Evolutionary conservation across 345 rosid species (phyloP), one percentile per base, ranked within the genome.

Genomic region (Acer saccharum): DNA sequence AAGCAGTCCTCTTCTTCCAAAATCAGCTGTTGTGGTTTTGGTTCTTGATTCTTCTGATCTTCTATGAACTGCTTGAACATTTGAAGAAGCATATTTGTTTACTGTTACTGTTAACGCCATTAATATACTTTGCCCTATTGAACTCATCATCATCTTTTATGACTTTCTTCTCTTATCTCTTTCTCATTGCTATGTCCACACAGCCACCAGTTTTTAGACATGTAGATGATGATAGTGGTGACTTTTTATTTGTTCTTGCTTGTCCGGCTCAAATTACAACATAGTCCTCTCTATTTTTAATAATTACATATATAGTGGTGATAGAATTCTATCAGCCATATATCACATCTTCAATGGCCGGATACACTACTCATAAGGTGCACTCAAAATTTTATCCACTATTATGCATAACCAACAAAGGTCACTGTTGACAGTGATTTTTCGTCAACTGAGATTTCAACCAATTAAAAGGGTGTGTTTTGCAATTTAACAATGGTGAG

Each of bases 31-130:
- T 79, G 21, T 65, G 71, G 66, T 25, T 27, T 41, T 20, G 75
- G 80, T 23, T 35, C 68, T 27, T 21, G 73, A 57, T 29, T 80
- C 48, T 70, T 85, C 80, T 18, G 86, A 90, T 68, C 81, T 82
- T 82, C 85, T 86, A 1, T 83, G 95, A 18, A 90, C 89, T 8
- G 98, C 86, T 77, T 86, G 88, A 44, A 93, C 89, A 72, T 93
- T 95, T 48, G 95, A 88, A 21, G 98, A 89, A 83, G 94, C 89
- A 43, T 81, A 90, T 74, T 90, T 89, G 98, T 95, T 95, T 68
- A 92, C 91, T 10, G 97, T 93, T 18, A 86, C 98, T n/a, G 98
- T 93, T 66, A 95, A 72, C 32, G 98, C 98, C 98, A 95, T 93
- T 77, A 93, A 83, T 39, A 95, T 83, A 79, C 91, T 93, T 85